Conservation (phyloP, 176 grass and related monocot species). For the Bolboschoenus planiculmis region DNA sequence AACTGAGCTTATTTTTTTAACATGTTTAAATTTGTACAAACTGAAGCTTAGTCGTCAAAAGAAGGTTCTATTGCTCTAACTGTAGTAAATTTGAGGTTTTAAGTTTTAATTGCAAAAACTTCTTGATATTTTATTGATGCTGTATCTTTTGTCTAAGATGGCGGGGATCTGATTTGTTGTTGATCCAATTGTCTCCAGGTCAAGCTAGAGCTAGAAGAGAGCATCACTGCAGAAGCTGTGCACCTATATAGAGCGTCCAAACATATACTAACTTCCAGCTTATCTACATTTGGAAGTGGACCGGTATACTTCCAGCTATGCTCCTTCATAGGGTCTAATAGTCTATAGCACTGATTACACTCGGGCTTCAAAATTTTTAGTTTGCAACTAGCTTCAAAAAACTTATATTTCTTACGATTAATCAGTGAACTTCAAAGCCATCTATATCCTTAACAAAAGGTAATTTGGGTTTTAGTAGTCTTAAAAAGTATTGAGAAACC, state of each 20-base stretch:
- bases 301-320: conserved; percentile 33
- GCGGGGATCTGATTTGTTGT: not conserved
- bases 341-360: not conserved
- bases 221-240: conserved; percentile 53
- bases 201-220: conserved; percentile 64
- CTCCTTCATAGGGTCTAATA: not conserved
- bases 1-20: not conserved
- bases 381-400: not conserved
- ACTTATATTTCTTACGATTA: not conserved
- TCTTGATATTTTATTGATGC: not conserved
- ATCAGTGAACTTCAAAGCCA: not conserved
- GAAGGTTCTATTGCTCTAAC: not conserved
- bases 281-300: conserved; percentile 70
- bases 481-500: not conserved
- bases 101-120: not conserved
- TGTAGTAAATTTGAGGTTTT: not conserved
- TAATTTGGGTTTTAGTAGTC: conserved; percentile 8
- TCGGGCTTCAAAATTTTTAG: not conserved
- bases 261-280: conserved; percentile 48
- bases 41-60: not conserved
- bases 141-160: not conserved
- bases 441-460: not conserved
- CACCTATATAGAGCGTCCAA: conserved; percentile 64
- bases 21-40: not conserved
- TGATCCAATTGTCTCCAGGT: conserved; percentile 21